Base-by-base conservation (phyloP, 306 rosid species). In the Carpinus viminea region DNA sequence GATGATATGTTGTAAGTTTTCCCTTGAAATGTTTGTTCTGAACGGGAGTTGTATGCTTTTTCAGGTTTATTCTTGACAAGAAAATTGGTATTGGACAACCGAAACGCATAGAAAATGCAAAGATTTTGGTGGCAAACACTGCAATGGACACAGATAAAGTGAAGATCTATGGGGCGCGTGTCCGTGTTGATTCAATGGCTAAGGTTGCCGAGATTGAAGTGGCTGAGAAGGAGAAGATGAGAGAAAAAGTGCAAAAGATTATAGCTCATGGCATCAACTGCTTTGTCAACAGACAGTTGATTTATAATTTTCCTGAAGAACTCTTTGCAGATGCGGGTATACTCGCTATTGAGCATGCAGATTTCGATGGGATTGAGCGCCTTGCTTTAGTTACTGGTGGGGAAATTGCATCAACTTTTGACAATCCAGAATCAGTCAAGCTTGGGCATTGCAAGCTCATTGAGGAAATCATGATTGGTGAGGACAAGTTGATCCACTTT, bases 81-180 rank as follows among this genome's bases (percentile, higher is more conserved):
- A 95, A 95, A 90, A 95, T 95, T 61, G 99, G 99, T 71, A 87
- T 95, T 86, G 99, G 99, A 21, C 99, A 95, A 79, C 99, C 99
- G 38, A 95, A 93, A 72, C 93, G 93, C 79, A 91, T 95, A 70
- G 99, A 95, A 84, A 88, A 95, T 72, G 99, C 96, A 47, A 95
- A 92, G 24, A 91, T 91, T 76, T 85, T 92, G 87, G 98, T 95
- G 50, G 98, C 98, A 62, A 95, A 95, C 82, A 95, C 98, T 78
- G 98, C 98, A 18, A 92, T 94, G 98, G 98, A 92, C 82, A 91
- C 98, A 17, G 98, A 92, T 85, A 95, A 95, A 78, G 98, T 95
- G 59, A 95, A 95, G 89, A 95, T 92, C 66, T 95, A 91, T 28
- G 98, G 98, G 38, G 98, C 98, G 41, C 93, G 97, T 60, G 98